Base-by-base conservation (phyloP, 495 filamentous ascomycete genomes). In the Podospora sp. region DNA sequence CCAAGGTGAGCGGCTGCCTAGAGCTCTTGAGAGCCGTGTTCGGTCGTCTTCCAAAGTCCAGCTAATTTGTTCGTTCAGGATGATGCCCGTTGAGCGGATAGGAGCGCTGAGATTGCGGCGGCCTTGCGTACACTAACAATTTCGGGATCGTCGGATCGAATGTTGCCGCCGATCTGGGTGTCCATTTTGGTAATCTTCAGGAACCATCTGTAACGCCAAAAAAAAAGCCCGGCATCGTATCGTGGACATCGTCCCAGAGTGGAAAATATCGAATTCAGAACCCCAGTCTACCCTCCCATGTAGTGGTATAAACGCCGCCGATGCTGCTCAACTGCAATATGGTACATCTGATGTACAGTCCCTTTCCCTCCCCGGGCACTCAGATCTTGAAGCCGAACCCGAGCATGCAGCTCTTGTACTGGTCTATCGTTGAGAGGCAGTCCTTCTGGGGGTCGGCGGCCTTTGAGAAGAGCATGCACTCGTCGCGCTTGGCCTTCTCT, bases 401-500 rank as follows among this genome's bases (percentile, higher is more conserved):
- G 49, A 87, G 88, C 95, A 99, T 99, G 76, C 95, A 99, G 62
- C 79, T 87, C 85, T 89, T 88, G 81, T 99, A 99, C 71, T 89
- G 86, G 16, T 93, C 88, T 69, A 99, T 91, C 63, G 89, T 86
- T 16, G 89, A 83, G 76, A 88, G 82, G 82, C 95, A 99, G 68
- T 94, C 92, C 70, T 84, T 76, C 72, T 92, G 85, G 29, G 93
- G 90, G 73, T 96, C 88, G 65, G 87, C 85, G 68, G 87, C 82
- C 68, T 87, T 92, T 64, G 90, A 93, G 80, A 98, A 97, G 20
- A 99, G 90, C 94, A 99, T 97, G 84, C 95, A 99, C 81, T 99
- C 95, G 79, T 99, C 95, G 67, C 95, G 92, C 67, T 83, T 80
- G 65, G 91, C 84, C 78, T 99, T 99, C 79, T 99, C 95, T 55